Evolutionary conservation across 1,284 basidiomycete genomes (phyloP), one percentile per base, ranked within the genome.

Genomic region (Xerocomus amazonicus): DNA sequence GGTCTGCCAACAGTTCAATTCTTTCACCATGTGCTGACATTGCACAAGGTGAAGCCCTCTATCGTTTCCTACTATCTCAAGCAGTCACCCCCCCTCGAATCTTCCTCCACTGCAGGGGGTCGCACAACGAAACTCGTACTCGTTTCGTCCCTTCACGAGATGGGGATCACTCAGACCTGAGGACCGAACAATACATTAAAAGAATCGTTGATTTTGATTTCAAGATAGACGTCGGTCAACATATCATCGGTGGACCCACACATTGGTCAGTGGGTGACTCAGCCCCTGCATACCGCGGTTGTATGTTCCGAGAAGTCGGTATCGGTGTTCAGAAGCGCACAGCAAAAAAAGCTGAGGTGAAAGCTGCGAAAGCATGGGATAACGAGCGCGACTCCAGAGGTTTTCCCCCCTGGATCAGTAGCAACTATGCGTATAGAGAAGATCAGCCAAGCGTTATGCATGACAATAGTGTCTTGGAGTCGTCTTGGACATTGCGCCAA

Each of bases 21-120:
- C 34, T 26, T 39, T 13, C 4, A 3, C 35, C 3, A 33, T 41
- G 27, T 43, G 47, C 53, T 55, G 43, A 49, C 39, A n/a, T 42
- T 6, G 7, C 51, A 26, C 19, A 52, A 85, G 82, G 84, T 43
- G 85, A 88, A 65, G 85, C 85, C 0, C 71, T 88, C 8, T 87
- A 86, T 61, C 79, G 84, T 40, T 89, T 89, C 66, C 68, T 89
- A 6, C 73, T 88, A 13, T 73, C 76, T 3, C 80, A 84, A 43
- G 73, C 81, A 2, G 63, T 65, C 27, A 67, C 59, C 4, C 70
- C 68, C 3, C 87, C 86, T 5, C 68, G 59, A 13, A 73, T 80
- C 53, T 63, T 70, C 34, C 59, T 88, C 6, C 77, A 75, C 39
- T 77, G 78, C 55, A 67, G 67, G 14, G 87, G 86, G 3, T 76